Evolutionary conservation across 441 rosid genomes (phyloP).

Genomic region (Geranium incanum): DNA sequence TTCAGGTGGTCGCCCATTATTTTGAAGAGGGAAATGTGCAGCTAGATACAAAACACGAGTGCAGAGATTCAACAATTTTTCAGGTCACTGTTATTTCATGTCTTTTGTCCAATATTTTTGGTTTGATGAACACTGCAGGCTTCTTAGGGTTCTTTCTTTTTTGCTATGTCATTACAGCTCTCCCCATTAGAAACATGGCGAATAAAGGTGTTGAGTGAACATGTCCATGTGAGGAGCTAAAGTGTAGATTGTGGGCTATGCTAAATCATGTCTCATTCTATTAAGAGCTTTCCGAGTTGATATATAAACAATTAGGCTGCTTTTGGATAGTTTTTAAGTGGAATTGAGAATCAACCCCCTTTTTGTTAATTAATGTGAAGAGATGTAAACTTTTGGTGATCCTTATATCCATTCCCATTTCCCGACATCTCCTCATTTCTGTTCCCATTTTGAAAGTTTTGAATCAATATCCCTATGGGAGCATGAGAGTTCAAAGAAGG

Average conservation of each 20-base stretch:
- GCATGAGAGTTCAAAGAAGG: background rate
- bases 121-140: background rate
- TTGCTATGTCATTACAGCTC: background rate
- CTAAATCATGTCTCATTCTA: too few relatives aligned
- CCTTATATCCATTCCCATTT: background rate
- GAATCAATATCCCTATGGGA: background rate
- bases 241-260: background rate
- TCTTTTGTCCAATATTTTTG: conserved; percentile 10
- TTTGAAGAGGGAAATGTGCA: conserved; percentile 99
- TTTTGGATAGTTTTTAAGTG: background rate
- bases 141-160: background rate
- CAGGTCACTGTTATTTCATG: conserved; percentile 42
- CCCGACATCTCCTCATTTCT: background rate
- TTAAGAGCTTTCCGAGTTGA: too few relatives aligned
- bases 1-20: conserved; percentile 91
- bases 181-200: background rate
- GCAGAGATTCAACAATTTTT: conserved; percentile 70
- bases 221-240: background rate
- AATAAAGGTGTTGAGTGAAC: background rate
- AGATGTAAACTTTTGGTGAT: background rate
- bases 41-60: conserved; percentile 79
- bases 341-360: background rate
- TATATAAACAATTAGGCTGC: background rate
- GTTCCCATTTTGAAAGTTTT: background rate
- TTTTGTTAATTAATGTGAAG: background rate